These are phyloP conservation scores for Corymbia citriodora DNA, from an alignment of 441 rosid species.

Conservation along the genomic window DNA sequence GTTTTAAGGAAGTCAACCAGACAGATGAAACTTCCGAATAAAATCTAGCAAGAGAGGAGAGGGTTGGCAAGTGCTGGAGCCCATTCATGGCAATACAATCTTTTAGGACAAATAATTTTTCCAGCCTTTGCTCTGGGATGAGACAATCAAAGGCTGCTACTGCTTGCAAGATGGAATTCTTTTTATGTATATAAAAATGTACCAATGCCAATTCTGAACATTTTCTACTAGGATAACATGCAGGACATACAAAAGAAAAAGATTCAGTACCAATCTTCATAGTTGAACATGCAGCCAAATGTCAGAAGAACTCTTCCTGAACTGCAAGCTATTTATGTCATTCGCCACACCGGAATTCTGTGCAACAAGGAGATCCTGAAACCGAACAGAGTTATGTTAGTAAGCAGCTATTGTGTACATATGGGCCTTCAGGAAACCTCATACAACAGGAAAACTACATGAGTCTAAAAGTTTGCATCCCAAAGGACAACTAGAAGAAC, in stretches of 20 bases:
- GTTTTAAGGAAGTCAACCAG: background rate
- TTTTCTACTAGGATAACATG: background rate
- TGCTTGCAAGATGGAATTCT: background rate
- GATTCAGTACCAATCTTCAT: conserved; percentile 43
- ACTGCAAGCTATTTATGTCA: background rate
- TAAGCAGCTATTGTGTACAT: background rate
- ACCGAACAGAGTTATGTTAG: background rate
- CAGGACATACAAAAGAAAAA: background rate
- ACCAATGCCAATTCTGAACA: background rate
- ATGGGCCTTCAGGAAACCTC: background rate
- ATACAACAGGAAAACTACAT: background rate
- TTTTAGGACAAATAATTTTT: background rate
- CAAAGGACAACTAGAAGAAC: background rate
- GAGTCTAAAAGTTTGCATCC: background rate
- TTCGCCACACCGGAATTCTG: background rate
- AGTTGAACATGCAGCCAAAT: conserved; percentile 14
- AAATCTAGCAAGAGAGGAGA: background rate
- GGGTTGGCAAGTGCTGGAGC: background rate
- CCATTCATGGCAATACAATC: background rate
- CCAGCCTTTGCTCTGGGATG: background rate
- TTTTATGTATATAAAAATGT: background rate
- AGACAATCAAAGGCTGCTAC: background rate
- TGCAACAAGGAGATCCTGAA: background rate
- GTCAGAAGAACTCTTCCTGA: background rate
- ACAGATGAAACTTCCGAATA: background rate